Evolutionary conservation across 1,284 basidiomycete genomes (phyloP).

Genomic region (Leccinum cinnamomeum): DNA sequence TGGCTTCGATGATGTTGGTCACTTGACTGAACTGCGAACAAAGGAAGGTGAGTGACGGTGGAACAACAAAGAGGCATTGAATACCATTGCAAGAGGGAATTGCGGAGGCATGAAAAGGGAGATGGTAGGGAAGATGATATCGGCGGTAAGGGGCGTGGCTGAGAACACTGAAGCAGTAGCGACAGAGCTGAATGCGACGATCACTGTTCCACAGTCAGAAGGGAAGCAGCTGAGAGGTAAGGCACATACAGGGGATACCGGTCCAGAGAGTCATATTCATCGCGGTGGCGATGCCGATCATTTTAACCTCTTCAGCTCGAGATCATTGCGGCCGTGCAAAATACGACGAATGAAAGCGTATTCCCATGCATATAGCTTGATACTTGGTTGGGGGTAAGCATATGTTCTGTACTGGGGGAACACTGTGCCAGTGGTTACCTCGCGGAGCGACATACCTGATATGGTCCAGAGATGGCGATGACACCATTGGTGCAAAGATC

Average conservation of each 20-base stretch:
- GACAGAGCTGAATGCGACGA: constrained; percentile 90
- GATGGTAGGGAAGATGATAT: constrained; percentile 94
- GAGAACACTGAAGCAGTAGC: constrained; percentile 76
- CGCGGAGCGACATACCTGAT: constrained; percentile 48
- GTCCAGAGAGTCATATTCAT: constrained; percentile 63
- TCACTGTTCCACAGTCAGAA: constrained; percentile 43
- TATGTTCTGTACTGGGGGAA: background rate
- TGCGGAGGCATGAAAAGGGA: constrained; percentile 89
- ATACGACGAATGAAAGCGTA: constrained; percentile 79
- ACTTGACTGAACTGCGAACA: constrained; percentile 61
- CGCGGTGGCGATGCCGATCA: constrained; percentile 76
- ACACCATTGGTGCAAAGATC: constrained; percentile 84
- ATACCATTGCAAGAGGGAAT: constrained; percentile 85
- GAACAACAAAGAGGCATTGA: constrained; percentile 6
- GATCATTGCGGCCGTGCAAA: constrained; percentile 79
- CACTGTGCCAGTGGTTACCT: constrained; percentile 44
- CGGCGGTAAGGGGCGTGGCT: constrained; percentile 76
- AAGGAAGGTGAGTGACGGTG: constrained; percentile 1
- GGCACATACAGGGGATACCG: constrained; percentile 54
- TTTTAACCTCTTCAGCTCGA: constrained; percentile 79
- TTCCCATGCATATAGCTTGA: constrained; percentile 88
- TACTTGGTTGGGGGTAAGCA: constrained; percentile 39
- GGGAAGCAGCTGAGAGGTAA: constrained; percentile 23
- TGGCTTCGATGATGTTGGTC: constrained; percentile 80
- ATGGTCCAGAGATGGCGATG: constrained; percentile 67